Base-by-base conservation (phyloP, 2,329 filamentous ascomycete species). In the Venturia effusa region DNA sequence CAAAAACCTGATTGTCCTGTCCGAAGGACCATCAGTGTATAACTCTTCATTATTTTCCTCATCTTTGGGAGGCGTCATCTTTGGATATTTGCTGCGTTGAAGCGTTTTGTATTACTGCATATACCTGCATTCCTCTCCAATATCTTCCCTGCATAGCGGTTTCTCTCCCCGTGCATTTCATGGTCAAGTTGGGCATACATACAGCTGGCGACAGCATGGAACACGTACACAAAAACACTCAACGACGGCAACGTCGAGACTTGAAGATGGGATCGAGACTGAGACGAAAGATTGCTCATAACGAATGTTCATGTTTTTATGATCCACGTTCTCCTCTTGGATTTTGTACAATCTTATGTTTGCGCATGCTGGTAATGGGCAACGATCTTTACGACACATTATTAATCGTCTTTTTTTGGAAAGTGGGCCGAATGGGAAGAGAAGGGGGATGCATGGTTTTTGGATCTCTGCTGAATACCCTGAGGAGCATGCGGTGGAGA, bases 1-100 rank as follows among this genome's bases (percentile, higher is more conserved):
- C 88, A 93, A 71, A 90, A 93, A 66, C 92, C 92, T 5, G 71
- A 74, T 22, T 74, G 78, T 63, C 73, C 75, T 15, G 73, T 76
- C 22, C 69, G 80, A 66, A 72, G 80, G 43, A 81, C 80, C 4
- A 78, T 80, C 62, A 80, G 78, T 67, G 78, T 81, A 11, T 81
- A 68, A 76, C 19, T 3, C 22, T 51, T 48, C 34, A 13, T 19
- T 34, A 34, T 34, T 19, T 34, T 30, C 30, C 7, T 17, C 22
- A n/a, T n/a, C 24, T 54, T 27, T 32, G 48, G 24, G 6, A 1
- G 51, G 15, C 51, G 27, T 57, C 8, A n/a, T 19, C 10, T 19
- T n/a, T 34, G 15, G 27, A 34, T 19, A 34, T 57, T 57, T 57
- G 27, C 30, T 57, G 51, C 51, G 51, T 57, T 57, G 34, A 39